Conservation (phyloP, 2,329 filamentous ascomycete species). For the Teratosphaeria zuluensis region DNA sequence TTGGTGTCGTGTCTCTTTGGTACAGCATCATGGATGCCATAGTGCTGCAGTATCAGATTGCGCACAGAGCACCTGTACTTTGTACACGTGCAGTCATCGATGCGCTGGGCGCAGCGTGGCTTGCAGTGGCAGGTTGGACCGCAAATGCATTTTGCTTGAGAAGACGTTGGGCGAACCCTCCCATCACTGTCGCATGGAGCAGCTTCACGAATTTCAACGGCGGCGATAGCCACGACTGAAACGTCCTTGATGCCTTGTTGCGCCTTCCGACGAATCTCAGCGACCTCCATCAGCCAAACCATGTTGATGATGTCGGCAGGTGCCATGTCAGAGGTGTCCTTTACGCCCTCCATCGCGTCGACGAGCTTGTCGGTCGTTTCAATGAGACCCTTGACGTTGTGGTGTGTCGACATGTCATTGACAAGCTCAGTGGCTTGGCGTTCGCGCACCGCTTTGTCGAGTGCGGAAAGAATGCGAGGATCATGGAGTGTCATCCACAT, state of each 20-base stretch:
- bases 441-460: constrained; percentile 12
- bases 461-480: constrained; percentile 5
- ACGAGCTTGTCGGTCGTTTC: background rate
- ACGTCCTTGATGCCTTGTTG: background rate
- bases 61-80: background rate
- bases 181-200: background rate
- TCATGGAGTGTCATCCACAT: constrained; percentile 12
- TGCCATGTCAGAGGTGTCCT: constrained; percentile 5
- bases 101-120: background rate
- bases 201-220: background rate
- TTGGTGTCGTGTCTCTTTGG: background rate
- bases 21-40: background rate
- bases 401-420: background rate
- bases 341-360: constrained; percentile 1
- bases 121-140: background rate
- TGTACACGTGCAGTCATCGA: constrained; percentile 1
- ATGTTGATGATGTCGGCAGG: constrained; percentile 2
- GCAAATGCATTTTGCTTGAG: background rate
- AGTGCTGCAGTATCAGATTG: background rate
- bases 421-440: background rate
- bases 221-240: background rate
- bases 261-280: constrained; percentile 2
- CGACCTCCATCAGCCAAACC: constrained; percentile 5
- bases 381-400: background rate
- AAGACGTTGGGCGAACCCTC: background rate